Percentiles rank a stretch among this genome's conserved stretches.
These are phyloP conservation scores for Sporopachydermia cereana DNA, from an alignment of 1,139 yeast genomes.

Conservation along the genomic window DNA sequence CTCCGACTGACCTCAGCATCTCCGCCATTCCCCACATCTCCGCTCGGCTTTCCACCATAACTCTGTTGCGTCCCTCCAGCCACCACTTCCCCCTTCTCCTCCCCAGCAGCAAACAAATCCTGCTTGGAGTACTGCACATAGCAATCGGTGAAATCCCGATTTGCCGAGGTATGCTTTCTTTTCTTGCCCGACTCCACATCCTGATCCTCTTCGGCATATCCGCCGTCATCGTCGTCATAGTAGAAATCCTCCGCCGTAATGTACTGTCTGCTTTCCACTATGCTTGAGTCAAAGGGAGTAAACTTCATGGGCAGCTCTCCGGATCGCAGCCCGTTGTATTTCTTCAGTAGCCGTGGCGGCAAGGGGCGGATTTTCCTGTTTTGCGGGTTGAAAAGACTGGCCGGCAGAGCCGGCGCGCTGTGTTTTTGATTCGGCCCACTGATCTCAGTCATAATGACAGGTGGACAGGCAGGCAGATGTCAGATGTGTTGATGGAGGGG, in stretches of 20 bases:
- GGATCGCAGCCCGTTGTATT: not conserved
- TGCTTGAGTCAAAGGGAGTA: slow-evolving; percentile 3
- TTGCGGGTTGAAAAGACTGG: not conserved
- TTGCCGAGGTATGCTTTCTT: not conserved
- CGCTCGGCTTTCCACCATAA: no score
- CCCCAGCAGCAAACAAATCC: not conserved
- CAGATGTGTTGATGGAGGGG: not conserved
- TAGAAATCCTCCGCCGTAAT: not conserved
- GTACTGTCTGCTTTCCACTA: slow-evolving; percentile 1
- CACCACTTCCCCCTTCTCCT: not conserved
- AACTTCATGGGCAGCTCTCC: not conserved
- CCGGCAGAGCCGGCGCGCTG: not conserved
- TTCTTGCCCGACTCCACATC: not conserved
- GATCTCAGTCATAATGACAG: no score
- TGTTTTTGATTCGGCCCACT: not conserved
- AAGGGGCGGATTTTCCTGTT: not conserved
- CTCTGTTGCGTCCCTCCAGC: no score
- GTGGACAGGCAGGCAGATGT: not conserved
- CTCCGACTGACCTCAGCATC: not conserved
- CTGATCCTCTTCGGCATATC: not conserved
- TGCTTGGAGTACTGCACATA: slow-evolving; percentile 4
- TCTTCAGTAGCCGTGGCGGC: not conserved
- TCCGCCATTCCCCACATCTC: not conserved
- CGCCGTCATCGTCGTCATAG: not conserved
- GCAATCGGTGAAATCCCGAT: slow-evolving; percentile 2